Percentiles rank a stretch among this genome's conserved stretches.
These are phyloP conservation scores for Hypoxylon trugodes DNA, from an alignment of 495 filamentous ascomycete species.

Conservation along the genomic window DNA sequence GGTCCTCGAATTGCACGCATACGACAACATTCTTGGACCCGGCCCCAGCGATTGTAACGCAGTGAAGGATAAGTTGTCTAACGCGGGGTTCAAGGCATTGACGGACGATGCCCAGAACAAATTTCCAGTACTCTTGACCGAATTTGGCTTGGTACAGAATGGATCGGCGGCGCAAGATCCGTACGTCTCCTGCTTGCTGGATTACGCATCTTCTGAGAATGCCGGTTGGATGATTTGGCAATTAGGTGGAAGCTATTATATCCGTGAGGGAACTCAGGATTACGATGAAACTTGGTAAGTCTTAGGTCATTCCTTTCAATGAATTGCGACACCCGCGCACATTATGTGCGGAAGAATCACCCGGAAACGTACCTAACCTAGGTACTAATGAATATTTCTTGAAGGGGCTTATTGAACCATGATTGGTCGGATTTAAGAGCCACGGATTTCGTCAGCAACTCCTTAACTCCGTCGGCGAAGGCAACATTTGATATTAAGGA, in stretches of 20 bases:
- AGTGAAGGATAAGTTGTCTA: conserved; percentile 56
- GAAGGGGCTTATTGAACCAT: conserved; percentile 50
- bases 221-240: conserved; percentile 67
- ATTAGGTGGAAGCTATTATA: conserved; percentile 64
- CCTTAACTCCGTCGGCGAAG: conserved; percentile 47
- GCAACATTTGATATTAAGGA: conserved; percentile 27
- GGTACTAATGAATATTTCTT: neutral
- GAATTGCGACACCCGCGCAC: too few species aligned
- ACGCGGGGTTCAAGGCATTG: conserved; percentile 64
- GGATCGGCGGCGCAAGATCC: conserved; percentile 47
- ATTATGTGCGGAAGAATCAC: too few species aligned
- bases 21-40: conserved; percentile 54
- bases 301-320: neutral
- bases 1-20: conserved; percentile 69
- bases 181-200: conserved; percentile 57
- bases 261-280: conserved; percentile 57
- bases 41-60: conserved; percentile 55
- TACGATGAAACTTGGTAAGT: conserved; percentile 58
- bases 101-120: conserved; percentile 55
- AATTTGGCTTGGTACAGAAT: conserved; percentile 58
- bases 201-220: conserved; percentile 54
- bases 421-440: conserved; percentile 55
- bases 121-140: conserved; percentile 59
- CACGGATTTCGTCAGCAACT: conserved; percentile 42
- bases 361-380: too few species aligned